Base-by-base conservation (phyloP, 2,329 filamentous ascomycete genomes). In the Monascus ruber region DNA sequence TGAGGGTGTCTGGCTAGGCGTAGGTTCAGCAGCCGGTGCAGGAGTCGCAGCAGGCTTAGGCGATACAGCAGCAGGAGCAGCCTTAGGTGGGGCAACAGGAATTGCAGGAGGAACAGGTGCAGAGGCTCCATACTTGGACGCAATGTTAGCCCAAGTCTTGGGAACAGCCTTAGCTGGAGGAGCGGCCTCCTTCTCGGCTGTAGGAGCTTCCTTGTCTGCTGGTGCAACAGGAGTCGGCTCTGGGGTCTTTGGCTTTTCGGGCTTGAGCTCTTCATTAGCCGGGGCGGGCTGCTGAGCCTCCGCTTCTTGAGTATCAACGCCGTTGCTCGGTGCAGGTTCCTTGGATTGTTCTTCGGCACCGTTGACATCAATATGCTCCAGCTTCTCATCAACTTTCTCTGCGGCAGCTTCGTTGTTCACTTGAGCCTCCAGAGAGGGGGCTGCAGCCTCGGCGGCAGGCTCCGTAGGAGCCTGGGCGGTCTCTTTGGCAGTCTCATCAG, bases 1-100 rank as follows among this genome's bases (percentile, higher is more conserved):
- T 26, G 81, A 79, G 36, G 84, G 85, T 35, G 82, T 84, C 63
- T 94, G 88, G 86, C 85, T 95, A 55, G 82, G 82, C 35, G 52
- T 56, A 46, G 44, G 52, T 34, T 72, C 49, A 26, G 51, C 42
- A 76, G 71, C 73, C 79, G 47, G 51, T 24, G 57, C 51, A 29
- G 60, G 46, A 39, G 54, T 42, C 24, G 58, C 53, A 33, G 68
- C 53, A 38, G 69, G 47, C 48, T 55, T 58, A 32, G 45, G 42
- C 26, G 42, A 35, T 11, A 3, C 26, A 26, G 33, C 33, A 35
- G 25, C 33, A 7, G 33, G 33, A 25, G 68, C 53, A 39, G 69
- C 47, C 48, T 55, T 59, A 31, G 45, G 43, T 31, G 41, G 47
- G 45, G 44, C 52, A 47, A 50, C 55, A 34, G 60, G 52, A 37